Conservation (phyloP, 75 land plant species). For the Chamaecyparis obtusa region DNA sequence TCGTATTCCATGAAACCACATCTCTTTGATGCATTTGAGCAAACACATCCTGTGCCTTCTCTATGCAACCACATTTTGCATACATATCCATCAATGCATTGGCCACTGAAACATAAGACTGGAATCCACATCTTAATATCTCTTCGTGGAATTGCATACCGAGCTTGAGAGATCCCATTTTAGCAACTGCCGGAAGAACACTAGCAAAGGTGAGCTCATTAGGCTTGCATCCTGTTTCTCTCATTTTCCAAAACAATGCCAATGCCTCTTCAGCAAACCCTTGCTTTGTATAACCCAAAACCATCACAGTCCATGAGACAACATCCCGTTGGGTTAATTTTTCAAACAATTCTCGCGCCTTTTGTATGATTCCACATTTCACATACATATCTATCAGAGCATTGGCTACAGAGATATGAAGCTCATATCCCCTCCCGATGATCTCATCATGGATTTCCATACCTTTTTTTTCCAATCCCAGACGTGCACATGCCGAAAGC, state of each 20-base stretch:
- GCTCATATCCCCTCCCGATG: slow-evolving; percentile 25
- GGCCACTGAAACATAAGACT: slow-evolving; percentile 15
- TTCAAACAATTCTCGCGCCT: slow-evolving; percentile 43
- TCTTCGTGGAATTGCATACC: slow-evolving; percentile 35
- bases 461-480: slow-evolving; percentile 15
- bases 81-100: slow-evolving; percentile 43
- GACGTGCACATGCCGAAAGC: slow-evolving; percentile 46
- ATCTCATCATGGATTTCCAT: slow-evolving; percentile 25
- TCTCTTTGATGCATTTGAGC: slow-evolving; percentile 9
- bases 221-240: slow-evolving; percentile 19
- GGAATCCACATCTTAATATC: slow-evolving; percentile 25
- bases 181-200: slow-evolving; percentile 26
- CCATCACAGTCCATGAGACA: slow-evolving; percentile 48
- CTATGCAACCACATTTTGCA: slow-evolving; percentile 25
- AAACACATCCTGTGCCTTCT: slow-evolving; percentile 28
- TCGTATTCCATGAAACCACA: slow-evolving; percentile 44
- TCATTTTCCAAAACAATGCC: slow-evolving; percentile 26
- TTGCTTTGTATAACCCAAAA: slow-evolving; percentile 31
- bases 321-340: slow-evolving; percentile 35
- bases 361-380: slow-evolving; percentile 15
- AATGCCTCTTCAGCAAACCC: slow-evolving; percentile 30
- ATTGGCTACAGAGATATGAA: slow-evolving; percentile 21
- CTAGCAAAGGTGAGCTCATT: slow-evolving; percentile 42
- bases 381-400: slow-evolving; percentile 35
- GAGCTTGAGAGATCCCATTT: slow-evolving; percentile 10